A percentile compares a stretch with the other conserved stretches of the same genome.
Conservation (phyloP, 192 early-diverging fungal genomes). For the Allomyces macrogynus region DNA sequence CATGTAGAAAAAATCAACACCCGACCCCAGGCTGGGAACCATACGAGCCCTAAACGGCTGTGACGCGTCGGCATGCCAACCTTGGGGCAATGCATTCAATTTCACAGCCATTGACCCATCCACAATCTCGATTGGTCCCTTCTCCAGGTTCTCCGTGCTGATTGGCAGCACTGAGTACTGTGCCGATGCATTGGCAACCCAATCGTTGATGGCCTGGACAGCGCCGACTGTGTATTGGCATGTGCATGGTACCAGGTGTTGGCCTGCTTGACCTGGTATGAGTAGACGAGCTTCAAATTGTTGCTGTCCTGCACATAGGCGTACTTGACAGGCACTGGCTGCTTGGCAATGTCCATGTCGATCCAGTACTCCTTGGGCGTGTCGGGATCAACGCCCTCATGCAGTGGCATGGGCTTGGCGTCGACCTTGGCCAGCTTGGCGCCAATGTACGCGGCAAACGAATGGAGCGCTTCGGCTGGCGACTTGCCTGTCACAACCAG, state of each 20-base stretch:
- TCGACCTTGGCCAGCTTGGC: too few relatives aligned
- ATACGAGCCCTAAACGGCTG: too few relatives aligned
- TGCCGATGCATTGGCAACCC: constrained; percentile 43
- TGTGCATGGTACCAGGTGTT: constrained; percentile 62
- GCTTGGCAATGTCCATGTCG: not conserved
- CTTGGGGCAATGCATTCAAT: constrained; percentile 33
- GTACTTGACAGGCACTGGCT: constrained; percentile 33
- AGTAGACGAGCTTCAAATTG: constrained; percentile 53
- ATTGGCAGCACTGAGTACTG: constrained; percentile 62
- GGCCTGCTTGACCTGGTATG: constrained; percentile 52
- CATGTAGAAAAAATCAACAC: too few relatives aligned
- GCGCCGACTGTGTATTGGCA: constrained; percentile 33
- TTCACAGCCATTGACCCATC: constrained; percentile 16
- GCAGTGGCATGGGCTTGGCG: too few relatives aligned
- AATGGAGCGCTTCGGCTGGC: too few relatives aligned
- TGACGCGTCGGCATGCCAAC: constrained; percentile 27
- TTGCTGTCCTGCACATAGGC: constrained; percentile 43
- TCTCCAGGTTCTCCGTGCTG: constrained; percentile 54
- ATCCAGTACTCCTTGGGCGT: not conserved
- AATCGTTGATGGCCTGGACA: constrained; percentile 57
- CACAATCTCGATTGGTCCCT: constrained; percentile 31
- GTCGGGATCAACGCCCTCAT: too few relatives aligned
- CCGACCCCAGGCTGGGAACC: too few relatives aligned
- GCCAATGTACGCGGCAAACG: too few relatives aligned
- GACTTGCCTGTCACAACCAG: too few relatives aligned